phyloP scores from a whole-genome alignment of 2,329 filamentous ascomycete genomes.

The Venturia carpophila region DNA sequence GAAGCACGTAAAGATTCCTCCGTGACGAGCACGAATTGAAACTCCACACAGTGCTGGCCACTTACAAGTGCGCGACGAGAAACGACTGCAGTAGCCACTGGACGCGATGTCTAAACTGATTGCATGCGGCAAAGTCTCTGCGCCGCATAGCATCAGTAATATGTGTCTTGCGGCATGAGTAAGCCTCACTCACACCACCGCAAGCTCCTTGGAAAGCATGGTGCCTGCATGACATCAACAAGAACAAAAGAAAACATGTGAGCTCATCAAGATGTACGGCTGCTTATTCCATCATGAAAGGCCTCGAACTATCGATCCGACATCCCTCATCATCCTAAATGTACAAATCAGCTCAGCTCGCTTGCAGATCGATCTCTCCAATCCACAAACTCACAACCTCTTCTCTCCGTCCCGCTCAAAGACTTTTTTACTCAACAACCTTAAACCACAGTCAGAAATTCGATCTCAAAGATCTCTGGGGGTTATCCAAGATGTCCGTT shows the following conservation, averaged over 20 bases:
- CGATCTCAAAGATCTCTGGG: conserved; percentile 4
- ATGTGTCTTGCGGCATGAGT: neutral
- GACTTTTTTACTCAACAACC: neutral
- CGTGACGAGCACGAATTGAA: too few species aligned
- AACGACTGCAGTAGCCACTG: too few species aligned
- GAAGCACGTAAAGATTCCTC: too few species aligned
- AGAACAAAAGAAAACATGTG: neutral
- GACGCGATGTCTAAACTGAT: too few species aligned
- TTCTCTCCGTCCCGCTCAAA: neutral
- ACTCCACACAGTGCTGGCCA: too few species aligned
- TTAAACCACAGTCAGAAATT: neutral
- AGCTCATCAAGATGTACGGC: neutral
- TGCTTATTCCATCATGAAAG: neutral
- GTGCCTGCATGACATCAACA: conserved; percentile 6
- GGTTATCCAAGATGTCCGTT: conserved; percentile 1
- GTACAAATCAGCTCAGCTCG: neutral
- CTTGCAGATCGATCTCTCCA: neutral
- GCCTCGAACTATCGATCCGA: neutral
- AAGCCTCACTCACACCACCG: neutral
- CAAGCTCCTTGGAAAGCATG: neutral
- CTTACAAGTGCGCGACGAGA: too few species aligned
- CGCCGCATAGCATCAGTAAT: neutral
- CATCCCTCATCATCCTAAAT: neutral
- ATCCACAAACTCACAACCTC: neutral
- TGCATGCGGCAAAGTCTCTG: neutral